A percentile compares a stretch with the other conserved stretches of the same genome.
Evolutionary conservation across 2,329 filamentous ascomycete species (phyloP).

Genomic region (Hypoxylon sp.): DNA sequence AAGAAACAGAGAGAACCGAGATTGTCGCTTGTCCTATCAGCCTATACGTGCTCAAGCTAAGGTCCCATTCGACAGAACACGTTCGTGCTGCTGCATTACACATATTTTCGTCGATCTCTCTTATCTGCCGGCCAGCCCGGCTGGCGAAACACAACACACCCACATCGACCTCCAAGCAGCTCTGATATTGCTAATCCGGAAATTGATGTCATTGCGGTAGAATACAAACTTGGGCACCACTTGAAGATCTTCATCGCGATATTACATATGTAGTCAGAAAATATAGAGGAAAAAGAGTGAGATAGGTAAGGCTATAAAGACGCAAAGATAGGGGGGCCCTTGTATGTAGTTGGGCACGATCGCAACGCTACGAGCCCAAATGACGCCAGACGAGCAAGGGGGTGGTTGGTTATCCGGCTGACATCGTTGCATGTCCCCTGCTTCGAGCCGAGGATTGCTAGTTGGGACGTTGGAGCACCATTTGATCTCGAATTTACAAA

Average conservation of each 20-base stretch:
- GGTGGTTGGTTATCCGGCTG: conserved; percentile 15
- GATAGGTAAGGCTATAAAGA: not conserved
- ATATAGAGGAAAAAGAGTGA: not conserved
- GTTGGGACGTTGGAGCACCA: not conserved
- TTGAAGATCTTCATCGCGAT: not conserved
- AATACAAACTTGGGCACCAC: not conserved
- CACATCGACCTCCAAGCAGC: not conserved
- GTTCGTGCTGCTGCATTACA: conserved; percentile 25
- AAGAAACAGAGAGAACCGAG: not conserved
- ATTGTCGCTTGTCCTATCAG: not conserved
- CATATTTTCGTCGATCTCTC: conserved; percentile 33
- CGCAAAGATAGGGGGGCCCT: not conserved
- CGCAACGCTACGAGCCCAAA: conserved; percentile 36
- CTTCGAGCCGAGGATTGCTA: conserved; percentile 20
- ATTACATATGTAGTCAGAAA: too few species aligned
- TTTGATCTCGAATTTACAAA: not conserved
- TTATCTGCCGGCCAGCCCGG: conserved; percentile 28
- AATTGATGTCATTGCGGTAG: not conserved
- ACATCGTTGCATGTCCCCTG: conserved; percentile 27
- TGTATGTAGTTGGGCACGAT: conserved; percentile 37
- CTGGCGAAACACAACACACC: not conserved
- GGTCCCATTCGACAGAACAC: not conserved
- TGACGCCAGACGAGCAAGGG: conserved; percentile 41
- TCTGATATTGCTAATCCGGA: not conserved
- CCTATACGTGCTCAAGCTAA: conserved; percentile 1